Base-by-base conservation (phyloP, 1,284 basidiomycete species). In the Takashimella koratensis region DNA sequence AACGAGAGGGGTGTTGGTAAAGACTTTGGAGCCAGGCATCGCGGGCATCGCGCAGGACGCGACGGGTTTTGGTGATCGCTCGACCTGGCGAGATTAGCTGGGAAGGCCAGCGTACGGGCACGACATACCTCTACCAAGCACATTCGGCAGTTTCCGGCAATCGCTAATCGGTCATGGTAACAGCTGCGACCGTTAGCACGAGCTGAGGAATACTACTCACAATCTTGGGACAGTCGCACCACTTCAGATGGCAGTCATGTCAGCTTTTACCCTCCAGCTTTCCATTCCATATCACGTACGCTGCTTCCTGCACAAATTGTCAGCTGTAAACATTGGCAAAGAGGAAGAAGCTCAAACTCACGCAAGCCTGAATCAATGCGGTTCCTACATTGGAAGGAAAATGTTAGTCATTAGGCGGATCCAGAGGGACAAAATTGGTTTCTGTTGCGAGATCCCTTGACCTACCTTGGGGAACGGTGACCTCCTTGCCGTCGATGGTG, bases 101-200 rank as follows among this genome's bases (percentile, higher is more conserved):
- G 47, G n/a, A n/a, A n/a, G n/a, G n/a, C n/a, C n/a, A n/a, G n/a
- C n/a, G n/a, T n/a, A n/a, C 26, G n/a, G n/a, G 13, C 16, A n/a
- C 16, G 25, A 23, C 71, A 71, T 55, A 96, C 92, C 77, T 98
- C 95, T 52, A 98, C 95, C 44, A 98, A 79, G 77, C 95, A 98
- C 95, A 96, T 96, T 71, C 92, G 87, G 79, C 93, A 96, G 76
- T 95, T 96, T 57, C 92, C 92, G 60, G 93, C 93, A 68, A 96
- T 92, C 39, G 91, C 90, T 41, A 96, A 82, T 58, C 76, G 66
- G 60, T 77, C 75, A 60, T 76, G 75, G 64, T 76, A 76, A 63
- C 75, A 76, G 68, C 90, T 81, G 49, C 27, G 13, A 12, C 16
- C 13, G 50, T 43, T 25, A 51, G 25, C 43, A n/a, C 47, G 52